These are phyloP conservation scores for Corallochytrium limacisporum DNA, from an alignment of 78 protist genomes.

Conservation along the genomic window DNA sequence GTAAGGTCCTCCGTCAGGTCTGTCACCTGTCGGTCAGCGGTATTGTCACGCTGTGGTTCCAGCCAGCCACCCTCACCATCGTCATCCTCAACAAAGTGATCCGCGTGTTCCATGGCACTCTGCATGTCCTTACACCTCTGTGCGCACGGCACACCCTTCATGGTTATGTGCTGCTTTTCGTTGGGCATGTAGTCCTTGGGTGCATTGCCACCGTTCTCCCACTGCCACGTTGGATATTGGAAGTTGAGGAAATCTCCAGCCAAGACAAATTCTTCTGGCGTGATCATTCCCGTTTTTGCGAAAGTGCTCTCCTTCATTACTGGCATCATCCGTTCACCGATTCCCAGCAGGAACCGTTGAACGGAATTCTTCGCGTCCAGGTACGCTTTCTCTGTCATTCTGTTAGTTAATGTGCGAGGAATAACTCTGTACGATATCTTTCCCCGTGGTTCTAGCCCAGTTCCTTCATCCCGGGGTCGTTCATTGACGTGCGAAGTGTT, in stretches of 20 bases:
- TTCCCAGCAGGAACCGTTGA: conserved; percentile 9
- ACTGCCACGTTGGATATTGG: conserved; percentile 86
- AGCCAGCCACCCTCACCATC: conserved; percentile 37
- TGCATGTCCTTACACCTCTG: conserved; percentile 5
- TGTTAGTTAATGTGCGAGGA: no score
- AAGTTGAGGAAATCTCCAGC: conserved; percentile 84
- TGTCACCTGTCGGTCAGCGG: not conserved
- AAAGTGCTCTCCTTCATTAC: conserved; percentile 52
- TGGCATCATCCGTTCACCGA: conserved; percentile 31
- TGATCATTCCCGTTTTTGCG: conserved; percentile 70
- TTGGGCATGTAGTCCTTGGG: conserved; percentile 52
- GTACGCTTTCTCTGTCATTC: no score
- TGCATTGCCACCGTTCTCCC: conserved; percentile 39
- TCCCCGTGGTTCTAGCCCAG: no score
- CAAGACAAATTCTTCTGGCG: conserved; percentile 87
- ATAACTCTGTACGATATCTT: no score
- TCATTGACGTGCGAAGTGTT: no score
- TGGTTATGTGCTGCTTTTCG: conserved; percentile 75
- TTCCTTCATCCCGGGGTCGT: no score
- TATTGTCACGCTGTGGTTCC: not conserved
- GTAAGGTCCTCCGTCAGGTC: not conserved
- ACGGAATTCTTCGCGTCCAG: no score
- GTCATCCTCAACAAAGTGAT: not conserved
- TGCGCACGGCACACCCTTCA: conserved; percentile 33
- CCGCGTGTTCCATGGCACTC: not conserved